Conservation (phyloP, 2,329 filamentous ascomycete genomes). For the Neopestalotiopsis clavispora region DNA sequence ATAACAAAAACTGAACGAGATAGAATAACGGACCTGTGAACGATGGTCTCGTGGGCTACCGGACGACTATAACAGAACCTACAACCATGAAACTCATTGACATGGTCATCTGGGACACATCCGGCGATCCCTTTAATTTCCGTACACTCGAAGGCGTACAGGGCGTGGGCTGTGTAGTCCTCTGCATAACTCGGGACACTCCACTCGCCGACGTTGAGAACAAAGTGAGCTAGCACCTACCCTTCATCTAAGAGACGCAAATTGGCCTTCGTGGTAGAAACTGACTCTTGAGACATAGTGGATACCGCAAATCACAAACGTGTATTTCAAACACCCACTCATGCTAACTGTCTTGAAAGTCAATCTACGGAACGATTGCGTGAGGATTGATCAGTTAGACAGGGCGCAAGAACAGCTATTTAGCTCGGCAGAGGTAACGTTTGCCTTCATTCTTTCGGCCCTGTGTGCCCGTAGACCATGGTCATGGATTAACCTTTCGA, state of each 20-base stretch:
- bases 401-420: neutral
- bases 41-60: neutral
- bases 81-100: neutral
- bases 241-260: neutral
- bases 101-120: neutral
- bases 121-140: neutral
- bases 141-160: neutral
- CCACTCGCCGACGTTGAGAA: neutral
- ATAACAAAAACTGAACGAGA: neutral
- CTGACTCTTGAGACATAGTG: neutral
- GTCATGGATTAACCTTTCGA: neutral
- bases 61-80: neutral
- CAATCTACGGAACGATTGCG: neutral
- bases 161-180: neutral
- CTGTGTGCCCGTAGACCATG: neutral
- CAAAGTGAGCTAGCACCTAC: neutral
- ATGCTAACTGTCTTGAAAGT: neutral
- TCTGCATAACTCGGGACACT: neutral
- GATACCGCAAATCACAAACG: neutral
- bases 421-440: neutral
- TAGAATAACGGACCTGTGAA: neutral
- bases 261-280: neutral
- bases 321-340: neutral
- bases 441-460: neutral
- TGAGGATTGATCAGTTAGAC: neutral